Conservation (phyloP, 371 early-diverging fungal species). For the Rhizomucor miehei region DNA sequence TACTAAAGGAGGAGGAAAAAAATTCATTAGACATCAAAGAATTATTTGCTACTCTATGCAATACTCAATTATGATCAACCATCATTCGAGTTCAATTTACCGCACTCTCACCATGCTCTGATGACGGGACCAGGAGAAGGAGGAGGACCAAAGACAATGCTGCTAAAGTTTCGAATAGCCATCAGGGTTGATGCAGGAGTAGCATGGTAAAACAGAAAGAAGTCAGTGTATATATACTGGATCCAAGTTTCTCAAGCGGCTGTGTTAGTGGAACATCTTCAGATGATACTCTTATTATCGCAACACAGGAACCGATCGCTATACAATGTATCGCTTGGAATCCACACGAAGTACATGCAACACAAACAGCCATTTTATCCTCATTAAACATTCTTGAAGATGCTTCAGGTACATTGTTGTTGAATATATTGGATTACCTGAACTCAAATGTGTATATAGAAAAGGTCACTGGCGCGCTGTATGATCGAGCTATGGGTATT, state of each 20-base stretch:
- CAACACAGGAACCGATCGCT: conserved; percentile 40
- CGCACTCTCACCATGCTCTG: conserved; percentile 36
- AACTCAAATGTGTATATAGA: conserved; percentile 17
- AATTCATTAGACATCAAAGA: conserved; percentile 30
- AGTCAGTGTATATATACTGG: background rate
- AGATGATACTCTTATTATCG: conserved; percentile 43
- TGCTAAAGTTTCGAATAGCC: conserved; percentile 42
- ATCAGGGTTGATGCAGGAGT: conserved; percentile 51
- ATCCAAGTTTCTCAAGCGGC: background rate
- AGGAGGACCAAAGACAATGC: conserved; percentile 36
- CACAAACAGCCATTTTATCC: conserved; percentile 34
- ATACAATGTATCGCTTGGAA: conserved; percentile 52
- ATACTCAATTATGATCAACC: conserved; percentile 42
- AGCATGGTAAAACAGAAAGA: conserved; percentile 28
- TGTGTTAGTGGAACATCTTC: conserved; percentile 41
- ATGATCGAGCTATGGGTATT: conserved; percentile 38
- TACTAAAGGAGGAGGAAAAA: background rate
- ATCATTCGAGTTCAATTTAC: conserved; percentile 42
- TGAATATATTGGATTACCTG: too few relatives aligned
- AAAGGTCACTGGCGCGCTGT: conserved; percentile 17
- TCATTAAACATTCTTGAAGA: conserved; percentile 23
- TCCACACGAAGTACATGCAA: conserved; percentile 39
- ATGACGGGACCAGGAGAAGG: conserved; percentile 51
- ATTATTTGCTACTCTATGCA: conserved; percentile 43
- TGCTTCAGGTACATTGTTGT: conserved; percentile 14